Percentiles rank a stretch among this genome's conserved stretches.
phyloP scores from a whole-genome alignment of 202 grass and related monocot species.

The Hordeum pubiflorum region DNA sequence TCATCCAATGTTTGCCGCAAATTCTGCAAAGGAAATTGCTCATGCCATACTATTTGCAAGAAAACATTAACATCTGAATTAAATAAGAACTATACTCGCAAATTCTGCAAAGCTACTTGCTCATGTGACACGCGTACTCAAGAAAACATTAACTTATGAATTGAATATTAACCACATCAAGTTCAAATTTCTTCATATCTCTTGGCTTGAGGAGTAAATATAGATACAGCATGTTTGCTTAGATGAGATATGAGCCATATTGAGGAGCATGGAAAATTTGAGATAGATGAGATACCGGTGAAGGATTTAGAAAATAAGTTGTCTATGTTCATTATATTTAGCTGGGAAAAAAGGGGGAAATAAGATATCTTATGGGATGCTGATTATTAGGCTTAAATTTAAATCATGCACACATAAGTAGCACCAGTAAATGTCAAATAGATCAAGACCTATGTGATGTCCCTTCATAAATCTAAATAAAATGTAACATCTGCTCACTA shows the following conservation, averaged over 20 bases:
- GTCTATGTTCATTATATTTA: background rate
- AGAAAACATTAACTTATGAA: conserved; percentile 17
- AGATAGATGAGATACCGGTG: background rate
- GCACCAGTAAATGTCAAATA: background rate
- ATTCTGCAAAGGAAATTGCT: conserved; percentile 53
- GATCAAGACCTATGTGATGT: background rate
- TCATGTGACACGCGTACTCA: background rate
- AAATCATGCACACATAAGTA: background rate
- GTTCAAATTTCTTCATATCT: background rate
- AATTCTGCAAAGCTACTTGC: conserved; percentile 41
- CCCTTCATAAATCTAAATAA: background rate
- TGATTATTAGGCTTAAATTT: background rate
- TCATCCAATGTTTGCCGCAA: conserved; percentile 94
- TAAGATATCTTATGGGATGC: background rate
- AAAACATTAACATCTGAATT: conserved; percentile 9
- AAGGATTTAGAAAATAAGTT: background rate
- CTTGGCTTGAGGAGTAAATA: background rate
- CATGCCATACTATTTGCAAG: conserved; percentile 8
- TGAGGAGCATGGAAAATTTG: background rate
- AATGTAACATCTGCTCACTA: background rate
- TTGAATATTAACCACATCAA: background rate
- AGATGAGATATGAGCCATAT: background rate
- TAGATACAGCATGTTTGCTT: background rate
- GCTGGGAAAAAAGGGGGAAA: background rate
- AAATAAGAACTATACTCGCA: conserved; percentile 19